Evolutionary conservation across 495 filamentous ascomycete genomes (phyloP), one percentile per base, ranked within the genome.

Genomic region (Penicillium paxilli): DNA sequence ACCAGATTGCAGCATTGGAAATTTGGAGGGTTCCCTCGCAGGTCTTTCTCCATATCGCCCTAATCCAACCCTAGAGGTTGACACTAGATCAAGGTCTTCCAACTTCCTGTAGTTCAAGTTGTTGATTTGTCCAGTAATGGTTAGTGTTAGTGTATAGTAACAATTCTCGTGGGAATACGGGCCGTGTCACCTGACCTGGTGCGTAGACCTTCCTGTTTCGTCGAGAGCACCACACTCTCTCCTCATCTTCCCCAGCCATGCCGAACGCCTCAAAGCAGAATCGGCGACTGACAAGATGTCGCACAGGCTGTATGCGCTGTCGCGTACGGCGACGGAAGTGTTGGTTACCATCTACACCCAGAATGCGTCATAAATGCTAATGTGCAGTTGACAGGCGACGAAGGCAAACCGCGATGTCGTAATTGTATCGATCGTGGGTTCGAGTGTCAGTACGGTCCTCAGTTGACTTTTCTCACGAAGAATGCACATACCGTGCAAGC

Each of bases 251-350:
- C 20, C 6, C 20, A 45, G 30, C 19, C 16, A 66, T 66, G 56
- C 12, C 54, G 19, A 37, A 63, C 8, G 49, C 24, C 14, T 20
- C 22, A 21, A 58, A 50, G 24, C 51, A 59, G 35, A 51, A 33
- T 22, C 55, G 59, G 21, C 46, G 52, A 37, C 59, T 69, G 26
- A 75, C 63, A 6, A 52, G 69, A 59, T 71, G 70, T 41, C 62
- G 76, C 35, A 79, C 70, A 1, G 76, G 76, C 6, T 79, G 74
- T 47, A 61, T 73, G 57, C 69, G 72, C 23, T 79, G 76, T 66
- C 69, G 73, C 8, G 56, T 64, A 25, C 70, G 73, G 37, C 55
- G 69, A 20, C 67, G 72, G 48, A 79, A 77, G 52, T 76, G 73
- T 76, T 54, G 52, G 69, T 40, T 8, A 12, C 9, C 2, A 2